These are phyloP conservation scores for Fusarium armeniacum DNA, from an alignment of 2,329 filamentous ascomycete species.

Conservation along the genomic window DNA sequence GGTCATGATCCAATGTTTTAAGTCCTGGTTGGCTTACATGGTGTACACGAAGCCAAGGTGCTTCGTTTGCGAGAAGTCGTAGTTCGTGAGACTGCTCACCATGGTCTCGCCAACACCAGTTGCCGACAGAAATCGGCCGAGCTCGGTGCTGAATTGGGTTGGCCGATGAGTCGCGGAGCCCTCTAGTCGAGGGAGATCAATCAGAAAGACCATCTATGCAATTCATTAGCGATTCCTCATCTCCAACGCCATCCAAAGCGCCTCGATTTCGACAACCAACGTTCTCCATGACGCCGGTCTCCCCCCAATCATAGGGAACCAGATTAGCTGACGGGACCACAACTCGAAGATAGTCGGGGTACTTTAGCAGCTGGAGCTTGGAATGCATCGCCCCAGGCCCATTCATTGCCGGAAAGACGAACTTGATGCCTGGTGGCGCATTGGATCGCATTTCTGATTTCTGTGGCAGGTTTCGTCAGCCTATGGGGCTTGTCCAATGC, in stretches of 20 bases:
- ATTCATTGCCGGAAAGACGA: conserved; percentile 87
- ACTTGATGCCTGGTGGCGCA: conserved; percentile 69
- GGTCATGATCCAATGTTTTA: conserved; percentile 10
- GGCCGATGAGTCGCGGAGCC: conserved; percentile 51
- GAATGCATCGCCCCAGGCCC: conserved; percentile 88
- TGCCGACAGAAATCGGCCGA: conserved; percentile 77
- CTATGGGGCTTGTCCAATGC: conserved; percentile 20
- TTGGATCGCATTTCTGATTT: conserved; percentile 65
- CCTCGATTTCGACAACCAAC: conserved; percentile 58
- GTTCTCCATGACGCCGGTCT: conserved; percentile 87
- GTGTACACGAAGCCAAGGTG: conserved; percentile 86
- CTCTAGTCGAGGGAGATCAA: conserved; percentile 82
- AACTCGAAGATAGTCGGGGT: conserved; percentile 78
- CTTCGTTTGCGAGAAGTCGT: conserved; percentile 83
- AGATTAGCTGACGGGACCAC: conserved; percentile 91
- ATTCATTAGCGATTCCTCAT: conserved; percentile 43
- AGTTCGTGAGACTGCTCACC: conserved; percentile 77
- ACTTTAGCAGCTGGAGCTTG: conserved; percentile 92
- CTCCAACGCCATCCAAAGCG: conserved; percentile 27
- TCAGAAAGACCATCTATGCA: conserved; percentile 82
- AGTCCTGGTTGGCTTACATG: conserved; percentile 68
- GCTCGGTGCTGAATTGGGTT: conserved; percentile 74
- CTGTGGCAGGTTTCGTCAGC: conserved; percentile 47
- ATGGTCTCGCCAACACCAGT: conserved; percentile 75
- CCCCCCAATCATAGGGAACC: conserved; percentile 89